Evolutionary conservation across 208 protist genomes (phyloP).

Genomic region (Wallacemonas sp.): DNA sequence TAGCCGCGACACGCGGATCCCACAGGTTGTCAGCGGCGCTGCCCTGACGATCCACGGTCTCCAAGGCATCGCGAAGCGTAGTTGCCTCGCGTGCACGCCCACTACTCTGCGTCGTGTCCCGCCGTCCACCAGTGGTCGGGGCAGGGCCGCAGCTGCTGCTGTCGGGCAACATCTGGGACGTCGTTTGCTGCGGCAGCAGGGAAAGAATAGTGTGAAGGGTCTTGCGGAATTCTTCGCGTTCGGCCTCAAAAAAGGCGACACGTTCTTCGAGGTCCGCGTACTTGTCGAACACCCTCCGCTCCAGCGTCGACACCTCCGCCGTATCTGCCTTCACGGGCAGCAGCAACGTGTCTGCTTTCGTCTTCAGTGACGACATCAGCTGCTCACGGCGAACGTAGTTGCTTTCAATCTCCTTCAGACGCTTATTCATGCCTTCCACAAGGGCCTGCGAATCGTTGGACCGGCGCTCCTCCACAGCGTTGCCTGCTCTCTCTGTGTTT

Average conservation of each 20-base stretch:
- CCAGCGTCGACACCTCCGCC: slow-evolving; percentile 47
- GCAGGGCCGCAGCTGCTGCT: not conserved
- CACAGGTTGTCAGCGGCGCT: slow-evolving; percentile 1
- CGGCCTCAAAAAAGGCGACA: slow-evolving; percentile 69
- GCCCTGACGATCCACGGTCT: not conserved
- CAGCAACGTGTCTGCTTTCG: slow-evolving; percentile 52
- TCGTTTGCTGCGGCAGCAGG: slow-evolving; percentile 32
- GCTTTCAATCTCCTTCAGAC: slow-evolving; percentile 45
- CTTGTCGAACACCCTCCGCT: slow-evolving; percentile 42
- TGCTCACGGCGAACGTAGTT: slow-evolving; percentile 50
- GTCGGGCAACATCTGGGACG: too few relatives aligned
- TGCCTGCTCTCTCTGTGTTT: not conserved
- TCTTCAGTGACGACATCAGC: slow-evolving; percentile 35
- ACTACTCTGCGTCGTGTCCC: not conserved
- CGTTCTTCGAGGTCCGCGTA: slow-evolving; percentile 74
- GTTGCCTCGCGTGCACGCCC: not conserved
- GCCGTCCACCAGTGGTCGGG: too few relatives aligned
- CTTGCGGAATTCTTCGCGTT: slow-evolving; percentile 65
- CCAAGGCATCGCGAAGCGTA: not conserved
- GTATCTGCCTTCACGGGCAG: slow-evolving; percentile 57
- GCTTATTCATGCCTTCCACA: slow-evolving; percentile 17
- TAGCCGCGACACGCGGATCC: slow-evolving; percentile 11
- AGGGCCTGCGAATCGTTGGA: slow-evolving; percentile 17
- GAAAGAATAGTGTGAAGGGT: slow-evolving; percentile 38
- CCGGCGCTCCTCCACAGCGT: slow-evolving; percentile 4